Evolutionary conservation across 805 yeast genomes (phyloP), one percentile per base, ranked within the genome.

Genomic region (Lipomyces yamanashiensis): DNA sequence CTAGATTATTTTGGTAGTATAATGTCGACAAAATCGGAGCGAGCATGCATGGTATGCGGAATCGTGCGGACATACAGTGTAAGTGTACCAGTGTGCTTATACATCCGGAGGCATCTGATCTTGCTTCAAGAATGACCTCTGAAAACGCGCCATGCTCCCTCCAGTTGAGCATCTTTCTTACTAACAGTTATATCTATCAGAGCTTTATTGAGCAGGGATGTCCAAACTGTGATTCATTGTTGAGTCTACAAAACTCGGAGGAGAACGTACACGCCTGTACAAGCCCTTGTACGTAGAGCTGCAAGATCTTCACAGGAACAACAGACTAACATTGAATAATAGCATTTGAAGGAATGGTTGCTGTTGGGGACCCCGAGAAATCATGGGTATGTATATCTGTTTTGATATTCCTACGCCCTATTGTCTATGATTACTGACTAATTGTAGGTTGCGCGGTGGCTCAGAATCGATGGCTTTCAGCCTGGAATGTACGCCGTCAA

Each of bases 1-100:
- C 21, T 17, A 21, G 37, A 12, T 1, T 17, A 9, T 23, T 21
- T 19, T 23, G n/a, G 21, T 10, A 47, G 23, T 13, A 43, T 12
- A 1, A 55, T 55, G 61, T 56, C 61, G 36, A 17, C 54, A 8
- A 45, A 87, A 78, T 82, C 88, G 9, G 96, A 92, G 67, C 85
- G 99, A 81, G 98, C 98, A 7, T 93, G 99, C 73, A 90, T 93
- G 97, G 84, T 95, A 63, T 93, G 99, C 77, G 98, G 98, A 3
- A 83, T 93, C 59, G 90, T 93, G 60, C 96, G 90, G 73, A 85
- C 96, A 5, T 84, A 88, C 70, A 83, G 80, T 62, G 89, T 85
- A 71, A 52, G 85, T 66, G 10, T 50, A 5, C 12, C n/a, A 7
- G 37, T 12, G 13, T 21, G 36, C 12, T 7, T 48, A 9, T 13